Base-by-base conservation (phyloP, 23 red algal genomes). In the Pyropia yezoensis region DNA sequence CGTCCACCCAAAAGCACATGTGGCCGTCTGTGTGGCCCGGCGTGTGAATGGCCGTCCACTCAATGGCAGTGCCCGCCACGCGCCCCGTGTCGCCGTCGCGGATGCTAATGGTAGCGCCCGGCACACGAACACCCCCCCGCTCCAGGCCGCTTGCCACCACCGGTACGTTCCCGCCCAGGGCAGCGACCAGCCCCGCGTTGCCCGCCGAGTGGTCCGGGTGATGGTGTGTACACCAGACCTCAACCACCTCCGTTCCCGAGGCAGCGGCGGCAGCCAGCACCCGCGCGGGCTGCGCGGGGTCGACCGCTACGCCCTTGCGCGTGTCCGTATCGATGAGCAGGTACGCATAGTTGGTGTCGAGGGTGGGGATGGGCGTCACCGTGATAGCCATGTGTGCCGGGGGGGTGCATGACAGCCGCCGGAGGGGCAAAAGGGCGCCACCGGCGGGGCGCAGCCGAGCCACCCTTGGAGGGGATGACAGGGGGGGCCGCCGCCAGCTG, bases 171-270 rank as follows among this genome's bases (percentile, higher is more conserved):
- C 80, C 80, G 27, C 87, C 64, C 28, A 86, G 78, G 25, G 54
- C 60, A 16, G 81, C 39, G 9, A 47, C 79, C 52, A 98, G 72
- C 69, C 88, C 82, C 14, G 49, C 39, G 54, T 98, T 98, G 49
- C 94, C 94, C 17, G 80, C 85, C 9, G 94, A 79, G 71, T 98
- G 94, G 81, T 98, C 94, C 79, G 80, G 87, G 62, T 98, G 94
- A 18, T 90, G 80, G 58, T 98, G 94, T 33, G 94, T 98, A 17
- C 70, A 82, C 29, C 91, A 75, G 0, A 89, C 63, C 14, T 83
- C 73, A 0, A 80, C 91, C 12, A 89, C 62, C 22, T 74, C 59
- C 25, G 67, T 69, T 12, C 64, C 33, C 27, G 69, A 61, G 15
- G 58, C 51, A 22, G 61, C 71, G 13, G 72, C 81, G 19, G 75